Evolutionary conservation across 2,329 filamentous ascomycete species (phyloP).

Genomic region (Pseudogymnoascus verrucosus): DNA sequence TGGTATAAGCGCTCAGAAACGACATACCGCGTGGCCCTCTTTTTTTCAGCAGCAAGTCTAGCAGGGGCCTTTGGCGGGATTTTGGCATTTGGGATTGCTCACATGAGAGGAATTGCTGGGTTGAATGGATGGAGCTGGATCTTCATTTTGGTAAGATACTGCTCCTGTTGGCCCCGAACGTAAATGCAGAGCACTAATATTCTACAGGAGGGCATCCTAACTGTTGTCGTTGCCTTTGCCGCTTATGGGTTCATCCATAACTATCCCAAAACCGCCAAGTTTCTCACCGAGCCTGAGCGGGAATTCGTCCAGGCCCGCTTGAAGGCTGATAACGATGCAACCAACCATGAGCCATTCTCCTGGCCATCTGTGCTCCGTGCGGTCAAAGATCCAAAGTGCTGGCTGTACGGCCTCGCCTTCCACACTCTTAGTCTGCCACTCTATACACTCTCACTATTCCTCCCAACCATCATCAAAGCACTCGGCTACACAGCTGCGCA

Average conservation of each 20-base stretch:
- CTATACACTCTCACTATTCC: slow-evolving; percentile 48
- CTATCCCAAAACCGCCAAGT: slow-evolving; percentile 51
- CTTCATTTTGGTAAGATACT: slow-evolving; percentile 35
- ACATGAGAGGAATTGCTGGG: slow-evolving; percentile 45
- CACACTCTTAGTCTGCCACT: slow-evolving; percentile 63
- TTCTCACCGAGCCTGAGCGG: slow-evolving; percentile 42
- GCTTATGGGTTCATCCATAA: slow-evolving; percentile 58
- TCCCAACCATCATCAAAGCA: slow-evolving; percentile 47
- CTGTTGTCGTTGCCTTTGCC: slow-evolving; percentile 41
- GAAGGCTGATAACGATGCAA: slow-evolving; percentile 61
- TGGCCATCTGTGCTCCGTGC: slow-evolving; percentile 60
- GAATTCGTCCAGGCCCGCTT: slow-evolving; percentile 45
- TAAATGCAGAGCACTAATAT: neutral
- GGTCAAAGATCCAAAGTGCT: slow-evolving; percentile 60
- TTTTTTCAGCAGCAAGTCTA: slow-evolving; percentile 46
- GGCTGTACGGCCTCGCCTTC: slow-evolving; percentile 64
- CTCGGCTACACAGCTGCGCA: slow-evolving; percentile 46
- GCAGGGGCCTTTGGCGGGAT: slow-evolving; percentile 51
- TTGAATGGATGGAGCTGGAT: slow-evolving; percentile 50
- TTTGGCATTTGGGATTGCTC: slow-evolving; percentile 47
- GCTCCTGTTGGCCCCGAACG: neutral
- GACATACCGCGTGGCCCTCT: slow-evolving; percentile 47
- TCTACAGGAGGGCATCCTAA: slow-evolving; percentile 43
- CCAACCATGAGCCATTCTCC: slow-evolving; percentile 57
- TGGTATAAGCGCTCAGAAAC: slow-evolving; percentile 50